These are phyloP conservation scores for Termitomyces sp. DNA, from an alignment of 768 basidiomycete species.

Conservation along the genomic window DNA sequence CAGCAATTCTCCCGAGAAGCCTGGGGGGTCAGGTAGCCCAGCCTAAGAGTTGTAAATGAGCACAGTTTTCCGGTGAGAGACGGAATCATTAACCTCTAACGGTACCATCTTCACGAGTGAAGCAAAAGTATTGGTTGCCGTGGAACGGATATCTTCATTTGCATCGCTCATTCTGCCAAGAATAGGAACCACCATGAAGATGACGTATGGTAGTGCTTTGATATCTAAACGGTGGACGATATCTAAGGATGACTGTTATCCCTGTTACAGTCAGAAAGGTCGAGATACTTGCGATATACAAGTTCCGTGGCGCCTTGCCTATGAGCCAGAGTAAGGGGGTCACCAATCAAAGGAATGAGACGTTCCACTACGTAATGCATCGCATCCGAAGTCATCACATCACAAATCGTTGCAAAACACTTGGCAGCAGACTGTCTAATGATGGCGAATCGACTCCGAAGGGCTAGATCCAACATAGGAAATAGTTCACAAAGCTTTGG, in stretches of 20 bases:
- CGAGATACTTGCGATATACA: constrained; percentile 73
- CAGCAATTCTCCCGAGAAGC: constrained; percentile 84
- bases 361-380: constrained; percentile 89
- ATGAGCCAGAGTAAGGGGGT: constrained; percentile 66
- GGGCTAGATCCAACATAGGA: constrained; percentile 67
- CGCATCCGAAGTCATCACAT: constrained; percentile 77
- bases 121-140: constrained; percentile 97
- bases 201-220: constrained; percentile 92
- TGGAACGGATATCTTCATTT: constrained; percentile 86
- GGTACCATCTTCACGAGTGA: constrained; percentile 98
- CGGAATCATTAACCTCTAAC: constrained; percentile 61
- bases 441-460: constrained; percentile 86
- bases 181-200: constrained; percentile 94
- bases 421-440: constrained; percentile 84
- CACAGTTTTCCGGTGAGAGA: neutral
- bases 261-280: neutral
- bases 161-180: constrained; percentile 96
- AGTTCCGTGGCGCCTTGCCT: constrained; percentile 89
- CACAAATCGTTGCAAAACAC: constrained; percentile 84
- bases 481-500: constrained; percentile 66
- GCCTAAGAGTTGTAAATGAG: constrained; percentile 45
- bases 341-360: constrained; percentile 76
- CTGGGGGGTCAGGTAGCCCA: constrained; percentile 93
- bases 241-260: constrained; percentile 43
- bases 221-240: constrained; percentile 89